These are phyloP conservation scores for Fusarium sp. DNA, from an alignment of 2,329 filamentous ascomycete species.

Conservation along the genomic window DNA sequence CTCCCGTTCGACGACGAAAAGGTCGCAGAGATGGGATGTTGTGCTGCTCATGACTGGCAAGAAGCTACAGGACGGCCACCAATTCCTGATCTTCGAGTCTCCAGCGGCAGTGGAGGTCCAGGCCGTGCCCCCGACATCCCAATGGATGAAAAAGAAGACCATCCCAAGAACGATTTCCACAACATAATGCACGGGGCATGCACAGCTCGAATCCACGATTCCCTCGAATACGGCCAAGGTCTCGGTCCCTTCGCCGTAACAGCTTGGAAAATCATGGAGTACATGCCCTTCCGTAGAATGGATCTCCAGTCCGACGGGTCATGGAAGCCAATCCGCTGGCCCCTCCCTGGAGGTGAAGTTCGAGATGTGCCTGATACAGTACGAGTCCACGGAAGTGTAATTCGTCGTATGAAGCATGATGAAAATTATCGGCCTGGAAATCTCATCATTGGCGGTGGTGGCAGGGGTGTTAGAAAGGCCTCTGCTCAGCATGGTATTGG, in stretches of 20 bases:
- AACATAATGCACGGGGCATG: constrained; percentile 66
- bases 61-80: constrained; percentile 14
- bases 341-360: constrained; percentile 78
- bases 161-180: constrained; percentile 55
- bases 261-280: constrained; percentile 82
- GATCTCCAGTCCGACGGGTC: constrained; percentile 75
- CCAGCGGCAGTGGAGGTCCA: constrained; percentile 29
- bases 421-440: constrained; percentile 77
- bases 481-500: constrained; percentile 71
- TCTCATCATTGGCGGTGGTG: constrained; percentile 80
- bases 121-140: constrained; percentile 31
- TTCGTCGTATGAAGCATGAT: constrained; percentile 73
- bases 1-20: constrained; percentile 75
- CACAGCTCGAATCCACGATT: constrained; percentile 71
- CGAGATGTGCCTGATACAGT: constrained; percentile 77
- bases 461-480: constrained; percentile 70
- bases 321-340: constrained; percentile 84
- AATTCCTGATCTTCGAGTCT: constrained; percentile 46
- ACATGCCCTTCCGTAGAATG: constrained; percentile 82
- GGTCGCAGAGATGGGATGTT: constrained; percentile 71
- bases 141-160: constrained; percentile 36
- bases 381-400: constrained; percentile 76
- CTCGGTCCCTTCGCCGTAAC: constrained; percentile 63
- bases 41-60: constrained; percentile 12
- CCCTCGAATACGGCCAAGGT: constrained; percentile 70